Base-by-base conservation (phyloP, 129 eudicot genomes). In the Arctium lappa region DNA sequence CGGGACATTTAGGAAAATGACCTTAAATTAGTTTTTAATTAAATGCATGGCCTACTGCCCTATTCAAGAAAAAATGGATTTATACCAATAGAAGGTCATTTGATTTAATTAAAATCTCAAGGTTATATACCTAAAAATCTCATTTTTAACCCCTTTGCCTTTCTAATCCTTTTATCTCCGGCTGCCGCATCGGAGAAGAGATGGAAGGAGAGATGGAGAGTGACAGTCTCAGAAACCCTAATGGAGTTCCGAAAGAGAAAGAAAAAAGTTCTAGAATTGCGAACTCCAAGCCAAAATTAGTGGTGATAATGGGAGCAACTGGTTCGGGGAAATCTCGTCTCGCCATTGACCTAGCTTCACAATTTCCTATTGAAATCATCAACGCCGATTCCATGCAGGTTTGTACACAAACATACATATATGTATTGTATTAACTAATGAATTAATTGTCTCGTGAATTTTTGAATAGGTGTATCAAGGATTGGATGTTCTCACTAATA, bases 311-410 rank as follows among this genome's bases (percentile, higher is more conserved):
- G 99, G 99, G 99, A 44, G 94, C 99, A 69, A 89, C 95, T 13
- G 99, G 98, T 34, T 78, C 99, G 2, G 99, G 99, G 50, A 96
- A 96, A 80, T 96, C 99, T 33, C 88, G 90, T 74, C 86, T 93
- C 16, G 94, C 98, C 73, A 89, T 96, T 53, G 97, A 93, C 83
- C 87, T 96, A 32, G 92, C 99, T 53, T 79, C 97, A 10, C 87
- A 90, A 10, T 91, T 96, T 50, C 94, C 96, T 2, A 78, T 96
- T 27, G 99, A 93, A 86, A 89, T 93, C 79, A 90, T 96, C 85
- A 96, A 89, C 86, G 97, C 99, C 30, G 99, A 96, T 77, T 93
- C 98, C 66, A 96, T 96, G 99, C 99, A 93, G 91, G 98, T 93
- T 66, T 65, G 38, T 3, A 39, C 69, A 15, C 36, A 32, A 33